These are phyloP conservation scores for Hymenoscyphus occultus DNA, from an alignment of 2,329 filamentous ascomycete species.

Conservation along the genomic window DNA sequence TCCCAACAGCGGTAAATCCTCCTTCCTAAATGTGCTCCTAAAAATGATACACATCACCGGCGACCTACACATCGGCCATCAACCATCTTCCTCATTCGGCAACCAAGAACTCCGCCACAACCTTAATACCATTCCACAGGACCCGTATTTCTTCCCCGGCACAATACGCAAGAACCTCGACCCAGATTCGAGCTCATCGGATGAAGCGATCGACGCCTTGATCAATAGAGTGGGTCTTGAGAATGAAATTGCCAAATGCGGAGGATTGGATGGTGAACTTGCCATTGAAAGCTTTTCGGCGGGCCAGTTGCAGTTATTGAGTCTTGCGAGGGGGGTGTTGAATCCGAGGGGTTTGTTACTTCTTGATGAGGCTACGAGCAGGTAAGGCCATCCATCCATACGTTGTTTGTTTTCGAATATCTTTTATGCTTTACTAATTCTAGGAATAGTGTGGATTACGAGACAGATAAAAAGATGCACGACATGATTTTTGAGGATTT, in stretches of 20 bases:
- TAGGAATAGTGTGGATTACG: conserved; percentile 3
- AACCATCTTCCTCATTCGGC: not conserved
- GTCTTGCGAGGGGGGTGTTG: not conserved
- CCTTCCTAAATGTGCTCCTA: not conserved
- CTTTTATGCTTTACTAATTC: not conserved
- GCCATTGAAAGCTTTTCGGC: not conserved
- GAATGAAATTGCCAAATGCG: not conserved
- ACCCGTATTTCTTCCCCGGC: not conserved
- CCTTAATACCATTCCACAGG: conserved; percentile 2
- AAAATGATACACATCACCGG: conserved; percentile 3
- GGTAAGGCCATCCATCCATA: not conserved
- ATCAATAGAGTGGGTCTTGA: not conserved
- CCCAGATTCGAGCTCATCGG: not conserved
- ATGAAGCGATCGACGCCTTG: not conserved
- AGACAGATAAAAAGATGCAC: conserved; percentile 7
- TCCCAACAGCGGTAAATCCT: not conserved
- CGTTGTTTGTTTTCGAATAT: not conserved
- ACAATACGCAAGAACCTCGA: conserved; percentile 2
- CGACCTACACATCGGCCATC: not conserved
- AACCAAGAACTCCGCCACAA: not conserved
- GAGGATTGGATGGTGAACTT: not conserved
- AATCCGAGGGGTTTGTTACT: not conserved
- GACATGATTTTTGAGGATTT: conserved; percentile 1
- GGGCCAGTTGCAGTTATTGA: conserved; percentile 4
- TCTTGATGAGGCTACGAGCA: conserved; percentile 8